Evolutionary conservation across 2,329 filamentous ascomycete genomes (phyloP).

Genomic region (Coniochaeta prunicola): DNA sequence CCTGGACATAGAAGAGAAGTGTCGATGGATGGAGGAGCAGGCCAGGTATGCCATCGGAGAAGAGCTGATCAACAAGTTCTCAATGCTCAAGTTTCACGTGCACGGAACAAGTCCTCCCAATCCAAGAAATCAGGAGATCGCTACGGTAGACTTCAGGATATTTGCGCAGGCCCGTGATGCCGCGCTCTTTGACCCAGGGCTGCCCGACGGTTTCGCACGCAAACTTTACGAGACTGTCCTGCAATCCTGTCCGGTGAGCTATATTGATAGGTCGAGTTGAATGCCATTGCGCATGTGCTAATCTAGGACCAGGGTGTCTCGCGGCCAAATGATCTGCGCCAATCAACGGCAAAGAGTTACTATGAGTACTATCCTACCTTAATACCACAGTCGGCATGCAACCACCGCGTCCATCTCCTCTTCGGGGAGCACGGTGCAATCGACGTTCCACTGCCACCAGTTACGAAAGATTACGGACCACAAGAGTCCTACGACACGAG

Average conservation of each 20-base stretch:
- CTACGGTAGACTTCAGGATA: constrained; percentile 9
- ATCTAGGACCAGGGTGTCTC: neutral
- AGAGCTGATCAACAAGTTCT: constrained; percentile 8
- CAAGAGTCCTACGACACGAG: constrained; percentile 6
- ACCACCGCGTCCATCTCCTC: neutral
- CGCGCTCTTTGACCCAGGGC: neutral
- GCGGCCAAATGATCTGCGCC: neutral
- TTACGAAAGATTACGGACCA: neutral
- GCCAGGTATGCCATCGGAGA: constrained; percentile 11
- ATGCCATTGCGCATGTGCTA: neutral
- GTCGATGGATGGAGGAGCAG: constrained; percentile 2
- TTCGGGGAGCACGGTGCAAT: neutral
- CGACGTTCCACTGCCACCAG: neutral
- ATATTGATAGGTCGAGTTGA: neutral
- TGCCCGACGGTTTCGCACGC: neutral
- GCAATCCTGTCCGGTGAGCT: neutral
- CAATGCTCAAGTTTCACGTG: constrained; percentile 7
- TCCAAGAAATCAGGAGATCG: constrained; percentile 7
- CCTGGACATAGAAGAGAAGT: constrained; percentile 1
- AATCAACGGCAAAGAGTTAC: constrained; percentile 1
- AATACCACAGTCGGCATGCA: neutral
- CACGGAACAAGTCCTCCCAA: constrained; percentile 5
- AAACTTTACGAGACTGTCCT: constrained; percentile 2
- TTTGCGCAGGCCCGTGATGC: constrained; percentile 7
- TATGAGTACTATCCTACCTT: neutral